These are phyloP conservation scores for Hypoxylon sp. DNA, from an alignment of 2,329 filamentous ascomycete genomes.

Conservation along the genomic window DNA sequence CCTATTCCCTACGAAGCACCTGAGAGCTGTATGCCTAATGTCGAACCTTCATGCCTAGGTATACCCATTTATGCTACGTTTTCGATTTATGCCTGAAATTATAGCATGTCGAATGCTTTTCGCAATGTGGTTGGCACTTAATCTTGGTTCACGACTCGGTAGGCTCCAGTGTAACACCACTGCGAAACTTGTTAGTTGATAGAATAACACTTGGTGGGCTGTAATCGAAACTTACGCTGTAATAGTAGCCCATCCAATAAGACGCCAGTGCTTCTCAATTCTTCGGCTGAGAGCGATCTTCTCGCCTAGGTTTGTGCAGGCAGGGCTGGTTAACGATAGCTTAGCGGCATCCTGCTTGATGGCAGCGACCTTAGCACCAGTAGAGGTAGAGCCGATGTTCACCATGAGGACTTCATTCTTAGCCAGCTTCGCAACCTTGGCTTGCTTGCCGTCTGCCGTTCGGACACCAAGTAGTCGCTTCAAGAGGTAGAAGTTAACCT, in stretches of 20 bases:
- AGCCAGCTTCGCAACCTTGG: conserved; percentile 96
- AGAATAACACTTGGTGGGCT: conserved; percentile 12
- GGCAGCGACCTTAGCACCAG: conserved; percentile 95
- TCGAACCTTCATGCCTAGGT: conserved; percentile 4
- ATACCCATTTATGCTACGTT: conserved; percentile 13
- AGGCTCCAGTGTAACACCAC: conserved; percentile 69
- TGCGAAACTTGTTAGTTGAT: conserved; percentile 54
- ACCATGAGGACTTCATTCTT: conserved; percentile 99
- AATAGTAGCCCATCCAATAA: conserved; percentile 54
- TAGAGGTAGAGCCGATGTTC: conserved; percentile 98
- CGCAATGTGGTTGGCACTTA: background rate
- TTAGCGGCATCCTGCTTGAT: conserved; percentile 99
- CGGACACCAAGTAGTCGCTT: conserved; percentile 95
- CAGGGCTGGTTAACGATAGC: conserved; percentile 90
- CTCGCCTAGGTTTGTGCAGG: conserved; percentile 90
- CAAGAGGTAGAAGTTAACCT: conserved; percentile 99
- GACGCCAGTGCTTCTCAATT: conserved; percentile 53
- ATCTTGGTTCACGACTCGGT: conserved; percentile 55
- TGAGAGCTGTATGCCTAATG: conserved; percentile 5
- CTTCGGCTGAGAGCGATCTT: conserved; percentile 45
- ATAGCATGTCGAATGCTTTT: conserved; percentile 18
- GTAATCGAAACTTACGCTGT: conserved; percentile 42
- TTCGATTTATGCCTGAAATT: conserved; percentile 5
- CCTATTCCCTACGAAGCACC: conserved; percentile 6
- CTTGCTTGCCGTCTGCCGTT: conserved; percentile 98